Percentiles rank a stretch among this genome's conserved stretches.
Conservation (phyloP, 345 rosid species). For the Acer saccharum region DNA sequence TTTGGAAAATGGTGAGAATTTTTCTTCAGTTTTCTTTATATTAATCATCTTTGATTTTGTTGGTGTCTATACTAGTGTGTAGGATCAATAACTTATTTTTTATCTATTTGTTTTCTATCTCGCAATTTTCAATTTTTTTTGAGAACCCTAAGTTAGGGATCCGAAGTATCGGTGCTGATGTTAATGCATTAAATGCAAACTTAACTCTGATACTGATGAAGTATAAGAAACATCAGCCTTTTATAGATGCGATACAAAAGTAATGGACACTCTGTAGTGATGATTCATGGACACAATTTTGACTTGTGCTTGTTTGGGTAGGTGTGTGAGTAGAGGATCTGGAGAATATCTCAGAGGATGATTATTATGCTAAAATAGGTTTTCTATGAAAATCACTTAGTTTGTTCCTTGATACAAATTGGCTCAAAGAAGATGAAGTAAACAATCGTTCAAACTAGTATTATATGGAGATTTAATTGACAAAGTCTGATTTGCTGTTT, state of each 20-base stretch:
- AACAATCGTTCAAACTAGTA: background rate
- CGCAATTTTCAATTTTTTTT: conserved; percentile 5
- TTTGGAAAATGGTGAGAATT: conserved; percentile 79
- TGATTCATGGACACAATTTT: conserved; percentile 2
- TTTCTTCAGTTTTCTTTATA: conserved; percentile 13
- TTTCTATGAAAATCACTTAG: background rate
- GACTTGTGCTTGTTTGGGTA: background rate
- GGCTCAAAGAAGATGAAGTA: background rate
- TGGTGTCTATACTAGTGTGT: conserved; percentile 12
- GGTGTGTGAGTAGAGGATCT: background rate
- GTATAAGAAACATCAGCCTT: background rate
- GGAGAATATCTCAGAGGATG: background rate
- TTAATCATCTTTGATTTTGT: conserved; percentile 6
- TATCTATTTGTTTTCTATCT: background rate
- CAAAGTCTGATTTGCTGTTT: background rate
- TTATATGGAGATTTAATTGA: background rate
- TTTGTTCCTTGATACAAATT: background rate
- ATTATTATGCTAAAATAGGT: conserved; percentile 5
- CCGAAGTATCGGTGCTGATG: background rate
- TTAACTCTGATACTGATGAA: background rate
- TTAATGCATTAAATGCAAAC: background rate
- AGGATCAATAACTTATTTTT: conserved; percentile 3
- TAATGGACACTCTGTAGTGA: background rate
- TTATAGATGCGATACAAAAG: background rate
- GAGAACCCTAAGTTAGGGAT: background rate